Conservation (phyloP, 78 protist species). For the Chrysochromulina tobinii region DNA sequence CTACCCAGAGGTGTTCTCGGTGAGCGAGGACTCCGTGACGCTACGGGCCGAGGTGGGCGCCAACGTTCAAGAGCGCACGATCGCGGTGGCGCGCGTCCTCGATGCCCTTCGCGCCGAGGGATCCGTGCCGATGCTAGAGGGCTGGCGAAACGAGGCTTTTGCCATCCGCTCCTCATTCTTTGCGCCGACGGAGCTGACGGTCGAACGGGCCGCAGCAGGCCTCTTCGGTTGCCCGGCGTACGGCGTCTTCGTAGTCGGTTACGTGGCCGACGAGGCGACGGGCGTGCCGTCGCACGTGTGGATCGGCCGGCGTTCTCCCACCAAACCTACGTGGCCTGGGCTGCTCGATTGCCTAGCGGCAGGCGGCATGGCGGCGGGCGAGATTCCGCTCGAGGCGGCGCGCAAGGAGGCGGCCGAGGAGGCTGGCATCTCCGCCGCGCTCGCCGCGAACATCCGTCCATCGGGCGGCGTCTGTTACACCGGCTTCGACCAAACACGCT, state of each 20-base stretch:
- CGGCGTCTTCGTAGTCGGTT: not conserved
- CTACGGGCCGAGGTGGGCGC: not conserved
- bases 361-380: conserved; percentile 20
- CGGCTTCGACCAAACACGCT: not conserved
- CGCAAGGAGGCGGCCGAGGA: not conserved
- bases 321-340: conserved; percentile 13
- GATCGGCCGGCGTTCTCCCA: not conserved
- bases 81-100: not conserved
- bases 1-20: not conserved
- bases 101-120: not conserved
- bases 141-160: conserved; percentile 21
- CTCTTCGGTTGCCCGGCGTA: not conserved
- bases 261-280: not conserved
- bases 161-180: not conserved
- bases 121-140: not conserved
- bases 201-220: conserved; percentile 10
- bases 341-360: not conserved
- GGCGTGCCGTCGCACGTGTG: not conserved
- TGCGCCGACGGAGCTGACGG: not conserved
- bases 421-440: not conserved
- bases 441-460: not conserved
- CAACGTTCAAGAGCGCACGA: not conserved
- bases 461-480: conserved; percentile 7
- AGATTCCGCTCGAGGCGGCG: no score
- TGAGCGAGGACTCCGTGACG: not conserved